These are phyloP conservation scores for Cutaneotrichosporon curvatum DNA, from an alignment of 1,284 basidiomycete genomes.

Conservation along the genomic window DNA sequence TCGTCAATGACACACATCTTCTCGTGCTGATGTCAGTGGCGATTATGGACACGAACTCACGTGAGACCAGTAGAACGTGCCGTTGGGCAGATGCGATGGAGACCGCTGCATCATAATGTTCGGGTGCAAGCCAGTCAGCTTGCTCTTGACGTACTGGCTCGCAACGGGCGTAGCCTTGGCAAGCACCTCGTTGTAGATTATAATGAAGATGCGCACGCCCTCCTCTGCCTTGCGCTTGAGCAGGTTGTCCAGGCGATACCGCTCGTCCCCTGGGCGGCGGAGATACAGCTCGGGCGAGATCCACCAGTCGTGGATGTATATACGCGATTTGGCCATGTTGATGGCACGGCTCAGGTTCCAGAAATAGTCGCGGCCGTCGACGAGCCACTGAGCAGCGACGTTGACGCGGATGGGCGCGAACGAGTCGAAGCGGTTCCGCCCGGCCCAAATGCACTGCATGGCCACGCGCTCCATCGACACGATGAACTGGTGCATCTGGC, in stretches of 20 bases:
- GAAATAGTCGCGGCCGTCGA: conserved; percentile 97
- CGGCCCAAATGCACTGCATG: conserved; percentile 68
- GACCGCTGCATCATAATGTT: conserved; percentile 97
- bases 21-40: conserved; percentile 64
- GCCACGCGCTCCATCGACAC: conserved; percentile 81
- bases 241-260: conserved; percentile 81
- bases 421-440: conserved; percentile 80
- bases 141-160: conserved; percentile 85
- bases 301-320: conserved; percentile 97
- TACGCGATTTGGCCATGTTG: conserved; percentile 76
- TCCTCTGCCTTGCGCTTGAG: conserved; percentile 89
- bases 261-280: conserved; percentile 72
- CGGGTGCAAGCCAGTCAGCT: conserved; percentile 73
- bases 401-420: conserved; percentile 91
- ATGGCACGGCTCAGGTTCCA: conserved; percentile 96
- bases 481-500: conserved; percentile 97
- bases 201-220: conserved; percentile 94
- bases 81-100: conserved; percentile 94
- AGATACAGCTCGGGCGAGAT: conserved; percentile 64
- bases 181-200: conserved; percentile 97
- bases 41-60: conserved; percentile 49
- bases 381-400: conserved; percentile 94
- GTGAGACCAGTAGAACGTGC: conserved; percentile 97
- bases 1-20: conserved; percentile 78
- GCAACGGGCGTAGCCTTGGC: conserved; percentile 89